phyloP scores from a whole-genome alignment of 108 stramenopile species.

The Discostella stelligeroides region DNA sequence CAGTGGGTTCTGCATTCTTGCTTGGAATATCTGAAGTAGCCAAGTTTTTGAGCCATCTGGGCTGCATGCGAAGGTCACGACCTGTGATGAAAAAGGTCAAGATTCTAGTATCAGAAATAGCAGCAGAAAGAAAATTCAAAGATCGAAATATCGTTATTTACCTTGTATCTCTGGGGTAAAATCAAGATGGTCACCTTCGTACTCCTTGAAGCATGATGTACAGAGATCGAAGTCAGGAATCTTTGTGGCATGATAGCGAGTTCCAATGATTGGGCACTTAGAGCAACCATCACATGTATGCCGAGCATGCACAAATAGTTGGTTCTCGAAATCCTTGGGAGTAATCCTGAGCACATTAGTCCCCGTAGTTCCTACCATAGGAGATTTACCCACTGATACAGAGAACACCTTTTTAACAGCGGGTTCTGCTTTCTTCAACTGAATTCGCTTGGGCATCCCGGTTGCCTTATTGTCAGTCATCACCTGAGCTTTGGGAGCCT shows the following conservation, averaged over 20 bases:
- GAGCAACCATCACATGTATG: conserved; percentile 90
- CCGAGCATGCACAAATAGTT: conserved; percentile 63
- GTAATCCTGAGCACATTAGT: conserved; percentile 3
- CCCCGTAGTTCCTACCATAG: neutral
- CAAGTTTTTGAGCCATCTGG: conserved; percentile 57
- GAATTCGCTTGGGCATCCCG: neutral
- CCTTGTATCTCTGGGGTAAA: conserved; percentile 68
- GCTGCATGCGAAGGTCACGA: conserved; percentile 73
- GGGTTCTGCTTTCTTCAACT: conserved; percentile 3
- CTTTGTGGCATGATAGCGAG: conserved; percentile 78
- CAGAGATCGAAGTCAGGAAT: conserved; percentile 88
- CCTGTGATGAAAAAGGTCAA: too few species aligned
- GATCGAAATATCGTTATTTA: conserved; percentile 28
- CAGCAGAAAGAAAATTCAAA: neutral
- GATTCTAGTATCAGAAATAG: too few species aligned
- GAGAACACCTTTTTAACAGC: conserved; percentile 4
- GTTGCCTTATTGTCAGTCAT: conserved; percentile 10
- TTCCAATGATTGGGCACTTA: conserved; percentile 79
- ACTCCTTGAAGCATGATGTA: conserved; percentile 60
- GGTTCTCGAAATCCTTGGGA: conserved; percentile 15
- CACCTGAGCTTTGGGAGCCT: neutral
- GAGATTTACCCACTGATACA: conserved; percentile 6
- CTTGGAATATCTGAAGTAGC: conserved; percentile 1
- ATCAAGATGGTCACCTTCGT: conserved; percentile 70
- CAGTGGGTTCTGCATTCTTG: neutral